These are phyloP conservation scores for Fusarium sp. DNA, from an alignment of 2,329 filamentous ascomycete genomes.

Conservation along the genomic window DNA sequence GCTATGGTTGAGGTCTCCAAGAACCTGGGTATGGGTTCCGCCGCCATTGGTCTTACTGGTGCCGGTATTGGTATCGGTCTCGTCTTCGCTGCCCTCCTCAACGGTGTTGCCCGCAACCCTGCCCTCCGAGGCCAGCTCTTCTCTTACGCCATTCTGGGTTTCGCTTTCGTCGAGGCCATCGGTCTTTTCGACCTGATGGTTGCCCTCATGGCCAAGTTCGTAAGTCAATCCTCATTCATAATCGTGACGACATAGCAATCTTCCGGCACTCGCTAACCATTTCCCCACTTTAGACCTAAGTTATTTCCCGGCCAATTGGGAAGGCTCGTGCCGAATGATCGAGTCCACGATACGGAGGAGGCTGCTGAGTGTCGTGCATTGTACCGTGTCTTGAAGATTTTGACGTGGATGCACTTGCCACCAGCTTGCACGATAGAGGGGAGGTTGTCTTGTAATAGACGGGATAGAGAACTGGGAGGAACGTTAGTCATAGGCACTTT, in stretches of 20 bases:
- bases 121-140: slow-evolving; percentile 95
- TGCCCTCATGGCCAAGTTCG: slow-evolving; percentile 94
- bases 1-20: slow-evolving; percentile 91
- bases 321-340: slow-evolving; percentile 52
- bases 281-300: slow-evolving; percentile 51
- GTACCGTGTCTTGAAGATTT: slow-evolving; percentile 44
- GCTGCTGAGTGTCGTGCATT: slow-evolving; percentile 44
- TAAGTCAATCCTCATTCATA: slow-evolving; percentile 57
- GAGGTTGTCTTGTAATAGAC: slow-evolving; percentile 55
- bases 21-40: slow-evolving; percentile 89
- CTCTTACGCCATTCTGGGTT: slow-evolving; percentile 95
- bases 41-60: slow-evolving; percentile 92
- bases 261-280: slow-evolving; percentile 20
- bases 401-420: slow-evolving; percentile 43
- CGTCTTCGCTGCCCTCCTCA: slow-evolving; percentile 90
- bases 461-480: slow-evolving; percentile 55
- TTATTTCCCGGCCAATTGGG: slow-evolving; percentile 48
- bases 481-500: slow-evolving; percentile 49
- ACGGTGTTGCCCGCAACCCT: slow-evolving; percentile 93
- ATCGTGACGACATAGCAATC: neutral
- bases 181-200: slow-evolving; percentile 91
- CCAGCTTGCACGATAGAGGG: slow-evolving; percentile 51
- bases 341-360: slow-evolving; percentile 49
- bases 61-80: slow-evolving; percentile 96
- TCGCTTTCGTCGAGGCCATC: slow-evolving; percentile 93